Base-by-base conservation (phyloP, 192 early-diverging fungal genomes). In the Neocallimastix lanati region DNA sequence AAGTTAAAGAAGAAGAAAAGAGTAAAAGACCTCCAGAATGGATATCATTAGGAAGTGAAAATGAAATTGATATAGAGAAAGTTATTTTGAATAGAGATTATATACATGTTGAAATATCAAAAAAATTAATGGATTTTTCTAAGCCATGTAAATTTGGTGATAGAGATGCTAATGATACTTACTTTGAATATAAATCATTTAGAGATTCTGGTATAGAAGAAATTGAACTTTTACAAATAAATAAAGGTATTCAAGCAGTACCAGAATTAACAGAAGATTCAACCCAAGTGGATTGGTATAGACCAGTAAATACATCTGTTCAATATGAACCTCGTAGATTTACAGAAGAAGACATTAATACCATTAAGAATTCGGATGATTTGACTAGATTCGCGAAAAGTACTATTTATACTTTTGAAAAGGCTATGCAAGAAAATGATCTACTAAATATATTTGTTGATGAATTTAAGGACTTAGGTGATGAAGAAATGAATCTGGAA, bases 1-100 rank as follows among this genome's bases (percentile, higher is more conserved):
- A 83, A 13, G 50, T 78, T 37, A 25, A 80, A 27, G 79, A 81
- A 25, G 81, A 80, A 76, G 35, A 35, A 79, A 77, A 79, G 80
- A 80, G 76, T 67, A 77, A 12, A 27, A 83, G 85, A 40, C 36
- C 76, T 4, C n/a, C 82, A 76, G 77, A 82, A 50, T 91, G 87
- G 88, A 84, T 85, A 67, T 84, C 79, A 58, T 80, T 88, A n/a
- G 89, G 89, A 78, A 91, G 89, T 77, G 89, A 91, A 76, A 89
- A 87, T 77, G 89, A 91, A 58, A 88, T 91, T 28, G 89, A 91
- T 76, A 36, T 82, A 50, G 89, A 91, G 78, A 77, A 79, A 79
- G 85, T 89, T 11, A 79, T 81, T 28, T 81, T 85, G 28, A 86
- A 79, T 28, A 80, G 89, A 25, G 82, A 83, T 76, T 77, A 85